A percentile compares a stretch with the other conserved stretches of the same genome.
phyloP scores from a whole-genome alignment of 345 rosid species.

The Jatropha curcas region DNA sequence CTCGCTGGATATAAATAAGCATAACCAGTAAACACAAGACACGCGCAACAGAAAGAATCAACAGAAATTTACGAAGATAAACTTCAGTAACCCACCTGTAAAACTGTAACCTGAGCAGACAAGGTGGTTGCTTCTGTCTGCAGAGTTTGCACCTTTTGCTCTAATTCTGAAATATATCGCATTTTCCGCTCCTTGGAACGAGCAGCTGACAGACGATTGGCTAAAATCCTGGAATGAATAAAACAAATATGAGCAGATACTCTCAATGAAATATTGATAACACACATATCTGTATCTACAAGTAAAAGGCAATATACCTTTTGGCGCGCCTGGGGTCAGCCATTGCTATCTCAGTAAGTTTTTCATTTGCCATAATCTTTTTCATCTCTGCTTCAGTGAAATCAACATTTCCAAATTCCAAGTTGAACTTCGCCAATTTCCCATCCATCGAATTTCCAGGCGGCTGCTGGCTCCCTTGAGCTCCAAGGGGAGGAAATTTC shows the following conservation, averaged over 20 bases:
- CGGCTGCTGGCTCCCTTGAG: conserved; percentile 58
- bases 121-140: conserved; percentile 95
- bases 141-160: conserved; percentile 92
- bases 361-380: conserved; percentile 93
- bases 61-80: conserved; percentile 1
- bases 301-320: conserved; percentile 43
- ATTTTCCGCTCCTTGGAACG: conserved; percentile 93
- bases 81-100: conserved; percentile 53
- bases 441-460: conserved; percentile 69
- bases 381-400: conserved; percentile 76
- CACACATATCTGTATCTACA: not conserved
- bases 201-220: conserved; percentile 93
- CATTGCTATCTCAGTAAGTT: conserved; percentile 84
- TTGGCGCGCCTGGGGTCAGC: conserved; percentile 86
- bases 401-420: conserved; percentile 85
- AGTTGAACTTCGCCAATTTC: conserved; percentile 50
- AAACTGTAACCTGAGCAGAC: conserved; percentile 86
- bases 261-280: not conserved
- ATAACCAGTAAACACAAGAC: not conserved
- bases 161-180: conserved; percentile 83
- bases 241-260: conserved; percentile 1
- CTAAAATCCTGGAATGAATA: conserved; percentile 61
- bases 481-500: conserved; percentile 70
- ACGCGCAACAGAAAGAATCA: conserved; percentile 5
- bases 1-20: conserved; percentile 52